A percentile compares a stretch with the other conserved stretches of the same genome.
These are phyloP conservation scores for Phalaenopsis equestris DNA, from an alignment of 106 monocot genomes.

Conservation along the genomic window DNA sequence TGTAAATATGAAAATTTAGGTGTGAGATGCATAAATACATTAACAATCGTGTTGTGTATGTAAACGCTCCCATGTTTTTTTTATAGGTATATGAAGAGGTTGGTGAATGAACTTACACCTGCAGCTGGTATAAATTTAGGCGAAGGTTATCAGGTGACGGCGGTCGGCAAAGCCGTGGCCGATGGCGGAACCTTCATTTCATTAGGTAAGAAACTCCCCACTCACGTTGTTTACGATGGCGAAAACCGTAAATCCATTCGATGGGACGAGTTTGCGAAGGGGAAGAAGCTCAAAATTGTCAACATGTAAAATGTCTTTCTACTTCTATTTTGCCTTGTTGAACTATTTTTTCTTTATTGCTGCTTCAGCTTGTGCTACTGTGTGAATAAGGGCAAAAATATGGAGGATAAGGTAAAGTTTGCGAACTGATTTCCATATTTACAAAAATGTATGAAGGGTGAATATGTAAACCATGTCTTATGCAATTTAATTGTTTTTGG, in stretches of 20 bases:
- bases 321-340: background rate
- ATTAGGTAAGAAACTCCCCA: slow-evolving; percentile 19
- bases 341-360: no score
- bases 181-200: slow-evolving; percentile 22
- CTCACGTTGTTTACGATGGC: slow-evolving; percentile 24
- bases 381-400: no score
- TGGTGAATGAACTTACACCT: slow-evolving; percentile 21
- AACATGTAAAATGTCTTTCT: background rate
- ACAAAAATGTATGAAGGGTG: no score
- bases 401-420: no score
- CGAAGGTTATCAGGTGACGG: slow-evolving; percentile 24
- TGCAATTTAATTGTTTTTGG: no score
- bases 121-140: slow-evolving; percentile 15
- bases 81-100: slow-evolving; percentile 24
- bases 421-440: no score
- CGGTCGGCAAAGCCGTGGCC: slow-evolving; percentile 23
- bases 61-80: no score
- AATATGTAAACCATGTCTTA: no score
- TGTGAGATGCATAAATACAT: no score
- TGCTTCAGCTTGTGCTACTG: no score
- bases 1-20: no score
- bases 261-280: slow-evolving; percentile 19
- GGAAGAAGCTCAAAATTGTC: slow-evolving; percentile 22
- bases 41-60: no score
- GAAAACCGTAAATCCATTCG: slow-evolving; percentile 11